A percentile compares a stretch with the other conserved stretches of the same genome.
phyloP scores from a whole-genome alignment of 768 basidiomycete genomes.

The Rhizopogon vesiculosus region DNA sequence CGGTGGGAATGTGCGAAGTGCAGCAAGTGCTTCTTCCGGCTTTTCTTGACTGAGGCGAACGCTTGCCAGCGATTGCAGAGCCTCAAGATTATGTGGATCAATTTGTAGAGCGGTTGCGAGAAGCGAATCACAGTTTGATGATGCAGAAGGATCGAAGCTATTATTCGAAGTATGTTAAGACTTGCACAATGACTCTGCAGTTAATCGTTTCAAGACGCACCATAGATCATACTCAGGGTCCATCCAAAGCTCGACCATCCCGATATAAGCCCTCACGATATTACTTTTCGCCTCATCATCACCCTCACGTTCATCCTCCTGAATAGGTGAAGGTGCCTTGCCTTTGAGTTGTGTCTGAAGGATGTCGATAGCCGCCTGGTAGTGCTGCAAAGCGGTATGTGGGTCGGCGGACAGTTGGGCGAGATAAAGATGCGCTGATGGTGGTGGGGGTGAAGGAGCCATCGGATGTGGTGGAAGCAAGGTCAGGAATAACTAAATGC shows the following conservation, averaged over 20 bases:
- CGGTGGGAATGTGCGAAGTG: constrained; percentile 17
- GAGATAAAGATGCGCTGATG: constrained; percentile 84
- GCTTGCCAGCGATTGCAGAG: constrained; percentile 75
- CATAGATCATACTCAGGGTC: constrained; percentile 85
- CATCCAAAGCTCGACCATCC: constrained; percentile 97
- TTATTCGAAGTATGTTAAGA: not conserved
- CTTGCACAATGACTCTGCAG: not conserved
- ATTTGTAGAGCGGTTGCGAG: constrained; percentile 67
- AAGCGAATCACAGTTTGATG: constrained; percentile 75
- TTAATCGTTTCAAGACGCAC: constrained; percentile 34
- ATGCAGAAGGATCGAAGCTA: constrained; percentile 81
- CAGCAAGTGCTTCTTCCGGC: constrained; percentile 69
- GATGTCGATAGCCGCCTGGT: constrained; percentile 75
- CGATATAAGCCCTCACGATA: constrained; percentile 75
- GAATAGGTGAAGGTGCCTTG: constrained; percentile 46
- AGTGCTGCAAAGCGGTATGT: constrained; percentile 65
- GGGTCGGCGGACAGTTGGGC: constrained; percentile 82
- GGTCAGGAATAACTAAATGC: constrained; percentile 53
- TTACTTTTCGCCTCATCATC: constrained; percentile 61
- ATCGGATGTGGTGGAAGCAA: constrained; percentile 56
- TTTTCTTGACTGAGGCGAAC: constrained; percentile 86
- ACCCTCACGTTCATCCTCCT: constrained; percentile 32
- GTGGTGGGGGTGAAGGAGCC: constrained; percentile 55
- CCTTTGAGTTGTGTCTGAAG: constrained; percentile 68
- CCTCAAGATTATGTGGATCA: constrained; percentile 74